Evolutionary conservation across 352 stramenopile species (phyloP).

Genomic region (Phytophthora litchii): DNA sequence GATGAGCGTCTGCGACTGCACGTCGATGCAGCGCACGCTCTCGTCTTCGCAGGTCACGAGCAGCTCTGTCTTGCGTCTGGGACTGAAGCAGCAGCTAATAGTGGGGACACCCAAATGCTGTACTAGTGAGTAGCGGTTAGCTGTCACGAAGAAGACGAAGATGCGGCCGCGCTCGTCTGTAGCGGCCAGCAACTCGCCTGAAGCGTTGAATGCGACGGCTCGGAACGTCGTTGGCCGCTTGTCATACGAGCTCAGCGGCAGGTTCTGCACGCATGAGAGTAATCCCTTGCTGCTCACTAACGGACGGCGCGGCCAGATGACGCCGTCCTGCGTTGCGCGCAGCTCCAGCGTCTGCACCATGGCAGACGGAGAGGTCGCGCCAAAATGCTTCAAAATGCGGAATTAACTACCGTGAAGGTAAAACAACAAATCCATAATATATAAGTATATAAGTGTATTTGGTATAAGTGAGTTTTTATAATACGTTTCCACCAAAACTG

Average conservation of each 20-base stretch:
- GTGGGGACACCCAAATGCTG: constrained; percentile 66
- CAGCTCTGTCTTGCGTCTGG: constrained; percentile 67
- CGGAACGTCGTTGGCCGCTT: constrained; percentile 56
- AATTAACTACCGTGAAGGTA: background rate
- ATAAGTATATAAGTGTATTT: too few species aligned
- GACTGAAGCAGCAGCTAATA: constrained; percentile 75
- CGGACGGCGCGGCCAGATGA: constrained; percentile 77
- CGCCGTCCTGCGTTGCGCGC: constrained; percentile 64
- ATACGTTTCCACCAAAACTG: too few species aligned
- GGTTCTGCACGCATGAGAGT: constrained; percentile 71
- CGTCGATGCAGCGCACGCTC: constrained; percentile 78
- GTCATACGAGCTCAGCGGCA: constrained; percentile 69
- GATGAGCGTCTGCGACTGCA: constrained; percentile 73
- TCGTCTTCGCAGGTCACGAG: constrained; percentile 87
- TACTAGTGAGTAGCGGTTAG: constrained; percentile 79
- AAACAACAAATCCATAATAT: too few species aligned
- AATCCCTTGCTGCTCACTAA: constrained; percentile 73
- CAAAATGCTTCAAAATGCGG: constrained; percentile 15
- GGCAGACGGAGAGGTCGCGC: background rate
- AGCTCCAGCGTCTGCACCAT: constrained; percentile 80
- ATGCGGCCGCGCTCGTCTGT: constrained; percentile 80
- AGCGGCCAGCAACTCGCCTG: constrained; percentile 68
- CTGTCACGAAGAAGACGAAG: constrained; percentile 80
- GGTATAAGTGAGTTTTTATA: too few species aligned
- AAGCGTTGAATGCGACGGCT: constrained; percentile 68